phyloP scores from a whole-genome alignment of 2,329 filamentous ascomycete genomes.

The Aspergillus cejpii region DNA sequence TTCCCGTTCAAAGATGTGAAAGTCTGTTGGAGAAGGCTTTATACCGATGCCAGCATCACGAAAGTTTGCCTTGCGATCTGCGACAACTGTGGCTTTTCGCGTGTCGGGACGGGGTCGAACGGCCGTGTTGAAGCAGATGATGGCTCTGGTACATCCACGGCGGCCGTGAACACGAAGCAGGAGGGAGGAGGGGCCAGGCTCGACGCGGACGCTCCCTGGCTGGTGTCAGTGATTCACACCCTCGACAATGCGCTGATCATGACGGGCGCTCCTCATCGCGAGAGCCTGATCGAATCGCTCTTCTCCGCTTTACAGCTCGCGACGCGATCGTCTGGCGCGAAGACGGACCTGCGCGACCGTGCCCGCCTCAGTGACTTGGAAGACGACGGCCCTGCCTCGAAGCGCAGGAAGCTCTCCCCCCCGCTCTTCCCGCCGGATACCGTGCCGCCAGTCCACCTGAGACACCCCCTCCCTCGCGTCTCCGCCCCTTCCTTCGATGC shows the following conservation, averaged over 20 bases:
- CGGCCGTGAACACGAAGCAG: constrained; percentile 11
- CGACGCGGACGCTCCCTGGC: constrained; percentile 33
- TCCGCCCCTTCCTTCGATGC: constrained; percentile 48
- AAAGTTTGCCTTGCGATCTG: constrained; percentile 36
- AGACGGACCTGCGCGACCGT: background rate
- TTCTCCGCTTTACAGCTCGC: constrained; percentile 28
- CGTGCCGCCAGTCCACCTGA: constrained; percentile 29
- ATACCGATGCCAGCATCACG: constrained; percentile 51
- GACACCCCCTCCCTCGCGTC: constrained; percentile 36
- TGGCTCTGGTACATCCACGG: background rate
- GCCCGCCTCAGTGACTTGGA: background rate
- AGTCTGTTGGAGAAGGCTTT: constrained; percentile 51
- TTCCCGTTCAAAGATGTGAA: constrained; percentile 54
- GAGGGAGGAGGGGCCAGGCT: constrained; percentile 6
- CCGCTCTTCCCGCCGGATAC: constrained; percentile 31
- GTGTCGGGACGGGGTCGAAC: background rate
- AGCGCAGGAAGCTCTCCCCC: constrained; percentile 29
- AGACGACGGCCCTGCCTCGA: constrained; percentile 10
- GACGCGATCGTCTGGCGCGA: constrained; percentile 6
- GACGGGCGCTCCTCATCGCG: constrained; percentile 58
- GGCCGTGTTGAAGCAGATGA: background rate
- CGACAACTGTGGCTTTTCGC: constrained; percentile 16
- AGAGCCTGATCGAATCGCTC: constrained; percentile 37
- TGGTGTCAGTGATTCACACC: constrained; percentile 55
- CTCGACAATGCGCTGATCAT: constrained; percentile 74